Conservation (phyloP, 208 protist species). For the Leishmania braziliensis region DNA sequence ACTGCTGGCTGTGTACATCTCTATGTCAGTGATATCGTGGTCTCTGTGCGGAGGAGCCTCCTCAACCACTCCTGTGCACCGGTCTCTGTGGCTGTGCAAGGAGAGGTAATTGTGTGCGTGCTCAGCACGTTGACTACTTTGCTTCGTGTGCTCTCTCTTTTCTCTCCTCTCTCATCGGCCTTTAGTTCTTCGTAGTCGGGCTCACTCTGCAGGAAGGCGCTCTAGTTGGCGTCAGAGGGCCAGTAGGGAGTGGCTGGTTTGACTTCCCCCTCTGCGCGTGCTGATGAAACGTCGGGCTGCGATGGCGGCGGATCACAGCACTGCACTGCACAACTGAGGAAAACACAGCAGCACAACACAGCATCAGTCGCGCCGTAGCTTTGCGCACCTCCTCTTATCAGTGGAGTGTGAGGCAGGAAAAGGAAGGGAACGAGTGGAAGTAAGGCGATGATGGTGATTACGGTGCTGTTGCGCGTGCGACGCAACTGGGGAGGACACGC, state of each 20-base stretch:
- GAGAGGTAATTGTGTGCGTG: not conserved
- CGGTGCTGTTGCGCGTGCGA: not conserved
- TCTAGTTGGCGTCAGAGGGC: not conserved
- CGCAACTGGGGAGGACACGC: not conserved
- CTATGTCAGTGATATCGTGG: not conserved
- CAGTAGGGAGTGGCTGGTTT: not conserved
- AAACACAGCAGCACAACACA: not conserved
- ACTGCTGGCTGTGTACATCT: not conserved
- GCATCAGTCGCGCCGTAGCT: not conserved
- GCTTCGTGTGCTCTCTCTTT: constrained; percentile 5
- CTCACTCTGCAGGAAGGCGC: not conserved
- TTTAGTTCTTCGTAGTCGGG: not conserved
- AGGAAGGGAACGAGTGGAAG: not conserved
- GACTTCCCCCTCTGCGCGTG: not conserved
- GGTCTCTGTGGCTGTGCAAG: not conserved
- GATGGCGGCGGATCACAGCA: not conserved
- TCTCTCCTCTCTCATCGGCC: not conserved
- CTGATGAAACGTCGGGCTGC: not conserved
- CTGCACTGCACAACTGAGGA: not conserved
- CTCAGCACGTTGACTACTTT: not conserved
- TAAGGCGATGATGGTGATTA: not conserved
- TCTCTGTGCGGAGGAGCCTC: not conserved
- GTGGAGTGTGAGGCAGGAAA: not conserved
- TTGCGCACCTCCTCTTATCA: not conserved
- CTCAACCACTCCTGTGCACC: not conserved